Conservation (phyloP, 495 filamentous ascomycete species). For the Peziza echinospora region DNA sequence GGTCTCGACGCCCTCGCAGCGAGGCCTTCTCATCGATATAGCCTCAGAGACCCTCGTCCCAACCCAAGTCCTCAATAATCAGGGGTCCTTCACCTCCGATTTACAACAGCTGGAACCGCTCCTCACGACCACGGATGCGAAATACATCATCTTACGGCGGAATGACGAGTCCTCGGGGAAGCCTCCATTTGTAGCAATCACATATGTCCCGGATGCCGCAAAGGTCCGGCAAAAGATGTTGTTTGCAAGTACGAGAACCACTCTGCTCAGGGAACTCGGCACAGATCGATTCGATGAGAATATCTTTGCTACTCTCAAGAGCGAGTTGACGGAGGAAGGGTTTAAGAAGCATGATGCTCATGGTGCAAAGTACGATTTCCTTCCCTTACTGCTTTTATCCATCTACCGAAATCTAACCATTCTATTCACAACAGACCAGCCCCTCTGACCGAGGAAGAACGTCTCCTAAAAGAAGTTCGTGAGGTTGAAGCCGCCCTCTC, state of each 20-base stretch:
- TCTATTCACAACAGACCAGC: slow-evolving; percentile 21
- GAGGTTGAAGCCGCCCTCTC: slow-evolving; percentile 61
- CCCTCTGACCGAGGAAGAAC: slow-evolving; percentile 76
- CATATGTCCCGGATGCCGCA: slow-evolving; percentile 77
- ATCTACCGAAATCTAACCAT: slow-evolving; percentile 8
- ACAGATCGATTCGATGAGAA: slow-evolving; percentile 65
- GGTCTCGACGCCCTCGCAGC: slow-evolving; percentile 37
- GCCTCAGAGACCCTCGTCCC: slow-evolving; percentile 51
- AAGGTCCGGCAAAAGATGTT: slow-evolving; percentile 90
- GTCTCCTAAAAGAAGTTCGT: slow-evolving; percentile 50
- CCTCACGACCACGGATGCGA: slow-evolving; percentile 49
- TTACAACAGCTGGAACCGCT: slow-evolving; percentile 34
- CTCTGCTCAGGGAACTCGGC: slow-evolving; percentile 67
- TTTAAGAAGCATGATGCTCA: slow-evolving; percentile 60
- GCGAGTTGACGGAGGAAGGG: slow-evolving; percentile 46
- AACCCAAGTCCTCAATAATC: slow-evolving; percentile 31
- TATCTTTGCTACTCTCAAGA: slow-evolving; percentile 52
- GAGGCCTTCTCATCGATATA: slow-evolving; percentile 69
- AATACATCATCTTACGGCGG: slow-evolving; percentile 65
- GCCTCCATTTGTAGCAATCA: slow-evolving; percentile 46
- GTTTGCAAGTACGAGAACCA: slow-evolving; percentile 72
- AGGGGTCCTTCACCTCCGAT: slow-evolving; percentile 40
- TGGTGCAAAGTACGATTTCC: slow-evolving; percentile 25
- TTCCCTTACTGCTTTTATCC: not conserved
- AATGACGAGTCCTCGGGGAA: slow-evolving; percentile 26